Evolutionary conservation across 2,329 filamentous ascomycete species (phyloP), one percentile per base, ranked within the genome.

Genomic region (Phaeosphaeria sp.): DNA sequence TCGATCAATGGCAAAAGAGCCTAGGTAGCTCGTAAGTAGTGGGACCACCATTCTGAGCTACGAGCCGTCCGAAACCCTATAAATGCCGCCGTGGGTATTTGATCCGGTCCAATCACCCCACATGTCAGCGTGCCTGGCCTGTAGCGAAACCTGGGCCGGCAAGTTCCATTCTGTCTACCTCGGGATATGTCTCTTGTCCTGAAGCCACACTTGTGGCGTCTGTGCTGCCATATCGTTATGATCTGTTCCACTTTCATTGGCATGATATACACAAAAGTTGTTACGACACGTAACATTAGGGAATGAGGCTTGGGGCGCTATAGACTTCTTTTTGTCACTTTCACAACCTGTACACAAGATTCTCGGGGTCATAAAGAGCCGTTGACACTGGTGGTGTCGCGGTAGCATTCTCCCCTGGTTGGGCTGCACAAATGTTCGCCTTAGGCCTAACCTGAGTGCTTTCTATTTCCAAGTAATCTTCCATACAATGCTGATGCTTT

Each of bases 1-100:
- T 83, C 79, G 50, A 86, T 90, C 80, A 83, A 85, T 76, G 75
- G 75, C 71, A 83, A 82, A 75, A 77, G 65, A 55, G 76, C 74
- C 56, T 64, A 62, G 81, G 76, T 27, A 55, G 22, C 30, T 42
- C 7, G 20, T 27, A 17, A 2, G 23, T 15, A 23, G 18, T n/a
- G n/a, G 23, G 17, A 47, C 13, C 46, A 30, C 23, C 3, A 3
- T 17, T 39, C 36, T 39, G 4, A 39, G 36, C 36, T 39, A n/a
- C 36, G 36, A 39, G 36, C 36, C 36, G 36, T 39, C 6, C 36
- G 36, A 39, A n/a, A 6, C 15, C 57, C 41, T 55, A 25, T 46
- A 54, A 3, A 13, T 39, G 17, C 15, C 36, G 17, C 36, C 36
- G 52, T 52, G 27, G 50, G 53, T 62, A 57, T 50, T 54, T 51